These are phyloP conservation scores for Epichloe gansuensis DNA, from an alignment of 2,329 filamentous ascomycete genomes.

Conservation along the genomic window DNA sequence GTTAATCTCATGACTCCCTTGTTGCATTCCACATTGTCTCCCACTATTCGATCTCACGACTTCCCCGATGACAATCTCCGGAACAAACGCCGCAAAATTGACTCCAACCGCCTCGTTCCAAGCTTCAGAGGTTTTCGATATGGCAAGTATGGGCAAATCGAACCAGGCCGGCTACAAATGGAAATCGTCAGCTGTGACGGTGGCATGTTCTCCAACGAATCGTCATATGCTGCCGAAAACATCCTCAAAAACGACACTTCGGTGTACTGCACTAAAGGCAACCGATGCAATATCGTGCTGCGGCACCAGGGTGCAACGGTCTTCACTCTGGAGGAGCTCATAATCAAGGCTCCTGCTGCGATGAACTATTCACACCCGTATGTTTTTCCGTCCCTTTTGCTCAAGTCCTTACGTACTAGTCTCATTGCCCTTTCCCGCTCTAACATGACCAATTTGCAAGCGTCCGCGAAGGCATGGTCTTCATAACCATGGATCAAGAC, in stretches of 20 bases:
- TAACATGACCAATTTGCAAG: slow-evolving; percentile 26
- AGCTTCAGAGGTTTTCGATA: slow-evolving; percentile 55
- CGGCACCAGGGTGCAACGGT: slow-evolving; percentile 67
- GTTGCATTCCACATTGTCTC: slow-evolving; percentile 21
- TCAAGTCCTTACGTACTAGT: background rate
- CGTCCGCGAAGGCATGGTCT: slow-evolving; percentile 83
- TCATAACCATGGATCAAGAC: slow-evolving; percentile 74
- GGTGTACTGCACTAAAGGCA: slow-evolving; percentile 84
- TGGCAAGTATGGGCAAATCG: slow-evolving; percentile 76
- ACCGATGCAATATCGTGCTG: slow-evolving; percentile 75
- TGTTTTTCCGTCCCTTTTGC: slow-evolving; percentile 23
- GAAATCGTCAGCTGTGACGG: slow-evolving; percentile 85
- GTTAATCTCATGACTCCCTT: slow-evolving; percentile 16
- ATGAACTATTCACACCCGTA: slow-evolving; percentile 75
- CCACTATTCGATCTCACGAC: slow-evolving; percentile 24
- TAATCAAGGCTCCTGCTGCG: slow-evolving; percentile 71
- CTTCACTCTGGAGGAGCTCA: slow-evolving; percentile 72
- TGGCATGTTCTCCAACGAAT: slow-evolving; percentile 53
- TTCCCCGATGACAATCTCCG: slow-evolving; percentile 36
- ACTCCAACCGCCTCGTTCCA: slow-evolving; percentile 43
- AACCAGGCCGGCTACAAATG: slow-evolving; percentile 69
- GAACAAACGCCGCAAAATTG: slow-evolving; percentile 57
- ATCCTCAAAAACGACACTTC: slow-evolving; percentile 69
- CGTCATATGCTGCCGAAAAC: slow-evolving; percentile 60
- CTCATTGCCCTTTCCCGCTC: background rate